These are phyloP conservation scores for Domatiomyces globalis DNA, from an alignment of 2,329 filamentous ascomycete genomes.

Conservation along the genomic window DNA sequence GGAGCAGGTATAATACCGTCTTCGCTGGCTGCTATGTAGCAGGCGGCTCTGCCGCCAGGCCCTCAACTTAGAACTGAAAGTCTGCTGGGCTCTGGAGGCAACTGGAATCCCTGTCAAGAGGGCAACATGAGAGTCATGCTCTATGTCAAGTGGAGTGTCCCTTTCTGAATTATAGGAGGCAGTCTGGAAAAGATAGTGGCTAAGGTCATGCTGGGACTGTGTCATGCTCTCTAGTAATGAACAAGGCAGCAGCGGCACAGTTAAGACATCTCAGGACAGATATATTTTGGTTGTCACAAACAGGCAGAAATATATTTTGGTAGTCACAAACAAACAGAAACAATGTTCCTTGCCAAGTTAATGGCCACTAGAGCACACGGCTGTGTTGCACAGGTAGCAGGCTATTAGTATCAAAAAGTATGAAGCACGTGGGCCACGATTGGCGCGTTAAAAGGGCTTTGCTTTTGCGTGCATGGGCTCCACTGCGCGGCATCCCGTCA, in stretches of 20 bases:
- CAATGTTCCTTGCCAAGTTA: too few species aligned
- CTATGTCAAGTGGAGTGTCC: not conserved
- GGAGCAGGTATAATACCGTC: slow-evolving; percentile 5
- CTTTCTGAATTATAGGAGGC: too few species aligned
- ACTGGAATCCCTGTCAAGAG: not conserved
- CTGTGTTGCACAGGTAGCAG: too few species aligned
- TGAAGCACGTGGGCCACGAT: too few species aligned
- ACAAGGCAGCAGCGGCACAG: not conserved
- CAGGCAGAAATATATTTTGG: not conserved
- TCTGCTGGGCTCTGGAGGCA: not conserved
- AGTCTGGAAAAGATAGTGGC: not conserved
- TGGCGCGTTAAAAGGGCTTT: too few species aligned
- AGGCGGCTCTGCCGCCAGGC: not conserved
- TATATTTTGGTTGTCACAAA: not conserved
- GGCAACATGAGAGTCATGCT: not conserved
- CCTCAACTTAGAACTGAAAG: not conserved
- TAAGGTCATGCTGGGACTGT: not conserved
- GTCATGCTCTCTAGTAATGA: not conserved
- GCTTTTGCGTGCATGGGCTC: too few species aligned
- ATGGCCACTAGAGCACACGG: too few species aligned
- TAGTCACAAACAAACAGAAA: not conserved
- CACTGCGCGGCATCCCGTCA: too few species aligned
- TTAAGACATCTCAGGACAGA: not conserved
- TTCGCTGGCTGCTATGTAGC: not conserved
- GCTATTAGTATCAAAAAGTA: too few species aligned